Evolutionary conservation across 768 basidiomycete genomes (phyloP), one percentile per base, ranked within the genome.

Genomic region (Cyathus striatus): DNA sequence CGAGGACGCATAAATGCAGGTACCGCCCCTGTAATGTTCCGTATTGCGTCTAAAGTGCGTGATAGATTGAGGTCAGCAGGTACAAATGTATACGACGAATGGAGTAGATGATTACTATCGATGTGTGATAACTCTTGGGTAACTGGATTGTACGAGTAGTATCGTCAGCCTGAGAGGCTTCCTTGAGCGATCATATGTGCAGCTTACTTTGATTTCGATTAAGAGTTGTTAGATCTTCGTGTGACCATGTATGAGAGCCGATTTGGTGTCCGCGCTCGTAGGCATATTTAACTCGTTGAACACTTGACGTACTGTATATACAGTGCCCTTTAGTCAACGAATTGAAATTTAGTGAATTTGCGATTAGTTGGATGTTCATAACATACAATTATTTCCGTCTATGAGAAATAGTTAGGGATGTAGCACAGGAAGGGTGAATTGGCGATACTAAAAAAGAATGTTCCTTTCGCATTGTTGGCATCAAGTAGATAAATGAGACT

Each of bases 211-310:
- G 49, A 45, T 62, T 55, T 50, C 51, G 54, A 17, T 56, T 52
- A 24, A 74, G 52, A 2, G 49, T 61, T 4, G 60, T 57, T 1
- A 75, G 55, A 46, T 72, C 58, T 9, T 49, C 45, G 45, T 76
- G 74, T 9, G 54, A 48, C 74, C 74, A 76, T 17, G 72, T 73
- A 49, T 76, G 74, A 13, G 72, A 72, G 5, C 58, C 70, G 36
- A 75, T 50, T 51, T 69, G 64, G 47, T 73, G 71, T 4, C 73
- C 73, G 14, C 58, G 51, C 14, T 59, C 52, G 48, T 63, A 67
- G 1, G 63, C 68, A 44, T 68, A 63, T 43, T 61, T 64, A 40
- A 68, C 41, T 23, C 5, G 56, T 46, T 10, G 10, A 9, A 21
- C 12, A 16, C n/a, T n/a, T n/a, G n/a, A 13, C 14, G 40, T 13